These are phyloP conservation scores for Yamadazyma friedrichii DNA, from an alignment of 1,139 yeast species.

Conservation along the genomic window DNA sequence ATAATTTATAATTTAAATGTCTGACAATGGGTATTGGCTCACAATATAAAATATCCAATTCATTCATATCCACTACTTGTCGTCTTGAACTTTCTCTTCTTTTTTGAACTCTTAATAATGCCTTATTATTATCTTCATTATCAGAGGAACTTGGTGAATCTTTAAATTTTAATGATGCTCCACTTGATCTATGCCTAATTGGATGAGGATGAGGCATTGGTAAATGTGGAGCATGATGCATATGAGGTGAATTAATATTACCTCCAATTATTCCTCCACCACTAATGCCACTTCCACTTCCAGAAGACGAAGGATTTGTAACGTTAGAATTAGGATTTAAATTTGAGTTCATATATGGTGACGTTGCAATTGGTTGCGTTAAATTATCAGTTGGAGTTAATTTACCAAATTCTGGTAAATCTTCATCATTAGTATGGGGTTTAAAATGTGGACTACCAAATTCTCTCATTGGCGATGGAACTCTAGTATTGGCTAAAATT, in stretches of 20 bases:
- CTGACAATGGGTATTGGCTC: slow-evolving; percentile 86
- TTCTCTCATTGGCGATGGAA: slow-evolving; percentile 22
- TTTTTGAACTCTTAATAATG: slow-evolving; percentile 54
- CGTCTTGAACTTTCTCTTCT: slow-evolving; percentile 53
- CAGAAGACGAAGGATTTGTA: background rate
- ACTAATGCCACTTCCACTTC: background rate
- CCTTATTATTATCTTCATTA: slow-evolving; percentile 59
- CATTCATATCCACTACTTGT: slow-evolving; percentile 23
- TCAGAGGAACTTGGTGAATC: slow-evolving; percentile 73
- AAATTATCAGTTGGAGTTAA: slow-evolving; percentile 10
- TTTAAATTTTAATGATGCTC: slow-evolving; percentile 18
- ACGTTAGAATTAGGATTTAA: slow-evolving; percentile 3
- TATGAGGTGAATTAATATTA: background rate
- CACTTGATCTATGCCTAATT: slow-evolving; percentile 25
- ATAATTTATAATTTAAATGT: slow-evolving; percentile 60
- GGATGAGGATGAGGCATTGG: slow-evolving; percentile 2
- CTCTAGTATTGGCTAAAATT: slow-evolving; percentile 19
- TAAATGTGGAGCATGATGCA: background rate
- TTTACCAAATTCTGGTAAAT: slow-evolving; percentile 20
- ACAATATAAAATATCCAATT: slow-evolving; percentile 72
- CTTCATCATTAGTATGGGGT: slow-evolving; percentile 33
- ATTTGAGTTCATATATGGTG: slow-evolving; percentile 7
- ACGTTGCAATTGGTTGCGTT: slow-evolving; percentile 1
- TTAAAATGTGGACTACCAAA: slow-evolving; percentile 25
- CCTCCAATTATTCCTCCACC: background rate